These are phyloP conservation scores for Trichothecium roseum DNA, from an alignment of 2,329 filamentous ascomycete genomes.

Conservation along the genomic window DNA sequence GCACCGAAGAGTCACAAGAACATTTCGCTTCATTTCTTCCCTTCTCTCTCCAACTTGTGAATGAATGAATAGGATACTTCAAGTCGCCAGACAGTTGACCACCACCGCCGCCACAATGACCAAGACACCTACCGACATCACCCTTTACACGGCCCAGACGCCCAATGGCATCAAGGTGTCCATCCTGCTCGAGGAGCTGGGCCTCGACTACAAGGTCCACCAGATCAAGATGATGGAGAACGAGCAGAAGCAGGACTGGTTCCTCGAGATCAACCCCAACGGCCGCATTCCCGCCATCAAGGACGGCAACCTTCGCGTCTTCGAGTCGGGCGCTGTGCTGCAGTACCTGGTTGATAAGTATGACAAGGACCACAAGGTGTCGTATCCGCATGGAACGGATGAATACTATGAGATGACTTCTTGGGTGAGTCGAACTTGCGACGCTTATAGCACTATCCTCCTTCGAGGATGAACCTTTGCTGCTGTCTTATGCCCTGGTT, in stretches of 20 bases:
- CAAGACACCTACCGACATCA: conserved; percentile 45
- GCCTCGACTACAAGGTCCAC: conserved; percentile 64
- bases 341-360: conserved; percentile 77
- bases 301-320: conserved; percentile 70
- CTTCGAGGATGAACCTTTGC: neutral
- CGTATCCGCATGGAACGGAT: conserved; percentile 59
- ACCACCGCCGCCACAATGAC: neutral
- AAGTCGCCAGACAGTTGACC: neutral
- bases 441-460: neutral
- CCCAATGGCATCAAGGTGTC: conserved; percentile 88
- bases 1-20: too few relatives aligned
- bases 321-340: conserved; percentile 76
- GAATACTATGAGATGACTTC: conserved; percentile 74
- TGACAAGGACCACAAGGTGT: conserved; percentile 73
- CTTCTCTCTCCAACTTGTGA: too few relatives aligned
- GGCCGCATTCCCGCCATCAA: conserved; percentile 83
- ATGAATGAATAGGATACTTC: too few relatives aligned
- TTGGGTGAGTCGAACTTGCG: conserved; percentile 44
- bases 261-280: conserved; percentile 85
- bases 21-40: too few relatives aligned
- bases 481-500: too few relatives aligned
- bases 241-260: conserved; percentile 78
- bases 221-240: conserved; percentile 64
- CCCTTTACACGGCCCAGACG: conserved; percentile 72
- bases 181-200: conserved; percentile 77